Percentiles rank a stretch among this genome's conserved stretches.
Conservation (phyloP, 1,139 yeast genomes). For the Ogataea hybrid region DNA sequence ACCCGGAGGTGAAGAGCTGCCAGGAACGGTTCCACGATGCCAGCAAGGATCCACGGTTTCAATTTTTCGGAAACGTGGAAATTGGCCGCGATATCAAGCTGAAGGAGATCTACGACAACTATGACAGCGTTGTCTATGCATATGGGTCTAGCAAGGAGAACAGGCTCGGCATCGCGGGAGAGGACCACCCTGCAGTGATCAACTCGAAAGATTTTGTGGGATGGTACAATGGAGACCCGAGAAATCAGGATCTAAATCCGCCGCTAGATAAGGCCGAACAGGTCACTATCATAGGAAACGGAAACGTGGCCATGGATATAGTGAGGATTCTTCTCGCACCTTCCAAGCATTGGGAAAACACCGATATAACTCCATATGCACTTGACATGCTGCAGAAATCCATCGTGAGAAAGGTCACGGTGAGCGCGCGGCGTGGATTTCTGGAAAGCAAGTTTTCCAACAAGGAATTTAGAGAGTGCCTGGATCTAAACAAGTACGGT, state of each 20-base stretch:
- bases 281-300: constrained; percentile 90
- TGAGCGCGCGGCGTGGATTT: constrained; percentile 86
- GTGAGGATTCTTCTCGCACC: constrained; percentile 74
- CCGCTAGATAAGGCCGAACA: constrained; percentile 57
- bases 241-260: constrained; percentile 44
- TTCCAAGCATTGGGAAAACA: constrained; percentile 53
- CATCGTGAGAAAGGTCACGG: constrained; percentile 57
- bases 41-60: constrained; percentile 48
- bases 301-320: constrained; percentile 95
- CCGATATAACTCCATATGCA: constrained; percentile 75
- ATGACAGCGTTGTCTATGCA: constrained; percentile 73
- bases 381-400: constrained; percentile 49
- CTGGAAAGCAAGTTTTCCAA: constrained; percentile 86
- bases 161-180: constrained; percentile 52
- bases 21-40: constrained; percentile 75
- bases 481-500: constrained; percentile 56
- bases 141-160: constrained; percentile 80
- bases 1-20: constrained; percentile 91
- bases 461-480: constrained; percentile 83
- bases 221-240: constrained; percentile 95
- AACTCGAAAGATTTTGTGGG: constrained; percentile 87
- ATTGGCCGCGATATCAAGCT: constrained; percentile 58
- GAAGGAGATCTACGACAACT: constrained; percentile 46
- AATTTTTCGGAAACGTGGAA: constrained; percentile 73
- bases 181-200: constrained; percentile 60